Evolutionary conservation across 78 protist genomes (phyloP).

Genomic region (Guillardia theta): DNA sequence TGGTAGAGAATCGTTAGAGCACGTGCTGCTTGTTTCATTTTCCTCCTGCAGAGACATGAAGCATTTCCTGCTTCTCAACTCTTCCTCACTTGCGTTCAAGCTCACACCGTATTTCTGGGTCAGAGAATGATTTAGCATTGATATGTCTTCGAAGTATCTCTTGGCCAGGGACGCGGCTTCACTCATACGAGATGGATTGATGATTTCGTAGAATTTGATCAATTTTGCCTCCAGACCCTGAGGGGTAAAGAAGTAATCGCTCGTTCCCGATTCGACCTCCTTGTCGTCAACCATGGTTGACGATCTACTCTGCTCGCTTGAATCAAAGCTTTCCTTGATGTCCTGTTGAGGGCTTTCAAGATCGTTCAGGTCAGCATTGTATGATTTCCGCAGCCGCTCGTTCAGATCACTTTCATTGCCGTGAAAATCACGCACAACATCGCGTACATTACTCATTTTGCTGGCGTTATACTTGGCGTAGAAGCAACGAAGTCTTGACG

Average conservation of each 20-base stretch:
- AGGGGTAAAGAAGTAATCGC: not conserved
- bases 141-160: no score
- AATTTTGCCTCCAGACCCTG: not conserved
- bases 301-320: no score
- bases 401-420: not conserved
- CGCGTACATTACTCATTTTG: not conserved
- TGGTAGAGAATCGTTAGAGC: no score
- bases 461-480: not conserved
- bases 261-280: not conserved
- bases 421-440: not conserved
- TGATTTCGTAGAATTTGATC: not conserved
- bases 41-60: no score
- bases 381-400: not conserved
- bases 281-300: not conserved
- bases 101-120: no score
- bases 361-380: not conserved
- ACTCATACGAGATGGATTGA: not conserved
- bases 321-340: no score
- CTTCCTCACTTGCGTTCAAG: no score
- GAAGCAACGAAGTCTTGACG: not conserved
- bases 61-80: no score
- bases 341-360: not conserved
- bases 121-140: no score
- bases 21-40: no score
- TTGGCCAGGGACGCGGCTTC: no score